phyloP scores from a whole-genome alignment of 352 stramenopile species.

The Pythium myriotylum region DNA sequence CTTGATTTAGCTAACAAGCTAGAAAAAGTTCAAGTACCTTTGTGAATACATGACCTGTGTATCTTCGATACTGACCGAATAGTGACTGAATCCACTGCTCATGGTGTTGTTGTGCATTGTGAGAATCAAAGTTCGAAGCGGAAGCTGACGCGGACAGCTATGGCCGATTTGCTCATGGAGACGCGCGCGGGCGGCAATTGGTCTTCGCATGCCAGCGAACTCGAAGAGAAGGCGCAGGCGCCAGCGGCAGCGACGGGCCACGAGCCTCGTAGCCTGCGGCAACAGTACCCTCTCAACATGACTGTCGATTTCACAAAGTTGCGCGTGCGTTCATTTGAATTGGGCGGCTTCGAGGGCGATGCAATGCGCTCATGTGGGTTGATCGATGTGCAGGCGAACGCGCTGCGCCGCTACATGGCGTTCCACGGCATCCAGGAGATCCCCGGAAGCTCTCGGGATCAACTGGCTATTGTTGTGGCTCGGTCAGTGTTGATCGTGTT shows the following conservation, averaged over 20 bases:
- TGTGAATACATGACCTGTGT: conserved; percentile 11
- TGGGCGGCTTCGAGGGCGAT: not conserved
- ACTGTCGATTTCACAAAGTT: conserved; percentile 75
- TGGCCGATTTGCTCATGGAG: conserved; percentile 23
- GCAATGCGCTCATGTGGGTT: too few species aligned
- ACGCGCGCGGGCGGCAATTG: not conserved
- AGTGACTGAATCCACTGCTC: conserved; percentile 32
- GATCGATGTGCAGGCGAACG: conserved; percentile 33
- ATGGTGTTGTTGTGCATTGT: conserved; percentile 21
- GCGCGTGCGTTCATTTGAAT: conserved; percentile 35
- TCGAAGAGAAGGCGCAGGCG: conserved; percentile 7
- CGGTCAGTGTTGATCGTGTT: conserved; percentile 30
- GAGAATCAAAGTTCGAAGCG: conserved; percentile 21
- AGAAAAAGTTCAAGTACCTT: not conserved
- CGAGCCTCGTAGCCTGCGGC: conserved; percentile 33
- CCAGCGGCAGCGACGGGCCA: conserved; percentile 2
- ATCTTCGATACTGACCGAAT: conserved; percentile 11
- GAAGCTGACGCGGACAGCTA: not conserved
- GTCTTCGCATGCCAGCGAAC: not conserved
- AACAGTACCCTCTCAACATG: conserved; percentile 62
- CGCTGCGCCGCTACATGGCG: conserved; percentile 69
- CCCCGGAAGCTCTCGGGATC: conserved; percentile 49
- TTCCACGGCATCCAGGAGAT: conserved; percentile 58
- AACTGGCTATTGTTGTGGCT: conserved; percentile 66
- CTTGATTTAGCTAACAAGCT: conserved; percentile 1